Conservation (phyloP, 192 early-diverging fungal species). For the Radiomyces spectabilis region DNA sequence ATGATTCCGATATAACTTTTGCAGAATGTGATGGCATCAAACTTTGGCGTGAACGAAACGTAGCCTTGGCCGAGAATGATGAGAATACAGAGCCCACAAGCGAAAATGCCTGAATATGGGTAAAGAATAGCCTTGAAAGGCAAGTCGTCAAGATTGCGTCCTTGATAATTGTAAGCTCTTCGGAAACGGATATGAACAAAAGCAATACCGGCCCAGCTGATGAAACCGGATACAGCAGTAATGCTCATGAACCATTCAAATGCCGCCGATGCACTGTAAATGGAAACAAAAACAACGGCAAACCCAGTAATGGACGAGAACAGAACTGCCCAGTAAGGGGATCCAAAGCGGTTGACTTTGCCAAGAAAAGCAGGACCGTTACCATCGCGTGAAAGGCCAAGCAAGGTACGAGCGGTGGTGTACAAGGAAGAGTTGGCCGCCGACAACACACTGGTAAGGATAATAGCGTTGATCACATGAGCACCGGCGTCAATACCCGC, state of each 20-base stretch:
- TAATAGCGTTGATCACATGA: constrained; percentile 60
- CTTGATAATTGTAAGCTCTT: constrained; percentile 63
- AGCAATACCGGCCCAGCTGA: constrained; percentile 75
- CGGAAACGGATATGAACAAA: constrained; percentile 76
- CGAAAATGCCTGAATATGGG: constrained; percentile 59
- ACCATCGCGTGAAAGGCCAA: constrained; percentile 66
- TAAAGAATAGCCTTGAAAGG: constrained; percentile 61
- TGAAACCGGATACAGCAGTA: constrained; percentile 67
- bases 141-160: constrained; percentile 47
- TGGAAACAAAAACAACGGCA: constrained; percentile 39
- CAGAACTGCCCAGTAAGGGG: constrained; percentile 47
- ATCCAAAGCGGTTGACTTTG: constrained; percentile 44
- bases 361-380: constrained; percentile 60
- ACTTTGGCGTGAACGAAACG: constrained; percentile 40
- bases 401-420: constrained; percentile 67
- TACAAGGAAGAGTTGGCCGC: constrained; percentile 78
- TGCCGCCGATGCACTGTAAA: constrained; percentile 35
- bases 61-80: constrained; percentile 61
- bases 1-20: constrained; percentile 52
- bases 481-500: constrained; percentile 52
- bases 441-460: constrained; percentile 53
- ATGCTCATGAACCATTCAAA: constrained; percentile 56
- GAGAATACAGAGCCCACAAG: constrained; percentile 46
- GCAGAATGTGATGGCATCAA: constrained; percentile 41
- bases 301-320: constrained; percentile 45